A percentile compares a stretch with the other conserved stretches of the same genome.
Evolutionary conservation across 192 early-diverging fungal species (phyloP).

Genomic region (Powellomyces hirtus): DNA sequence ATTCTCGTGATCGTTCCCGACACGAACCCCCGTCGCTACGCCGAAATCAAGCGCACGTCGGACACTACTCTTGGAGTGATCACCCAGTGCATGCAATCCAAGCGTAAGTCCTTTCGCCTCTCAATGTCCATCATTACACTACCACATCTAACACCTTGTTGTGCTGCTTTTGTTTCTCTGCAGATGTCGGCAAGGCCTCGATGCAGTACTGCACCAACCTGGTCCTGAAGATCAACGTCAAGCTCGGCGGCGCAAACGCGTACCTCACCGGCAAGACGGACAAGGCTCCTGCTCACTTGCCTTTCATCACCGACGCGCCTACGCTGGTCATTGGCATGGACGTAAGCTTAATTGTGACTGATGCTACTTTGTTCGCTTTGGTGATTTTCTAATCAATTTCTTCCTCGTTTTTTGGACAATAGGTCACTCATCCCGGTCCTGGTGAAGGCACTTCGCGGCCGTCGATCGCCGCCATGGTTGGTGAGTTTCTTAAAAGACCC

Average conservation of each 20-base stretch:
- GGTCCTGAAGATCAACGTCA: conserved; percentile 75
- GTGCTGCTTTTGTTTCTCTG: background rate
- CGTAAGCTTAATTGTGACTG: conserved; percentile 46
- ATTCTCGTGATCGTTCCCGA: conserved; percentile 66
- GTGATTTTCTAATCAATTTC: background rate
- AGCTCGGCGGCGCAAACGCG: conserved; percentile 58
- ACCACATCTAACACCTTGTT: background rate
- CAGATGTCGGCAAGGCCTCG: conserved; percentile 50
- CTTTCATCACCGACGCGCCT: conserved; percentile 34
- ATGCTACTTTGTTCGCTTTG: too few relatives aligned
- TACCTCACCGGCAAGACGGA: conserved; percentile 13
- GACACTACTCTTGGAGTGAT: conserved; percentile 80
- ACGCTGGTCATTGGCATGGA: conserved; percentile 84
- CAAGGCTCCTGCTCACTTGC: background rate
- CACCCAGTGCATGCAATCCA: conserved; percentile 83
- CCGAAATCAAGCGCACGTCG: conserved; percentile 75
- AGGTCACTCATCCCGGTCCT: conserved; percentile 69
- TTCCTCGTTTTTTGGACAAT: background rate
- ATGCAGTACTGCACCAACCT: conserved; percentile 85
- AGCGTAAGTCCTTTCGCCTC: conserved; percentile 36
- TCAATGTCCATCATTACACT: background rate
- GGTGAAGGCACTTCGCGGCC: conserved; percentile 52
- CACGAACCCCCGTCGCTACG: conserved; percentile 56
- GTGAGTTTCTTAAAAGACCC: conserved; percentile 23
- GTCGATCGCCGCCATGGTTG: conserved; percentile 51